Evolutionary conservation across 2,329 filamentous ascomycete species (phyloP).

Genomic region (Cadophora malorum): DNA sequence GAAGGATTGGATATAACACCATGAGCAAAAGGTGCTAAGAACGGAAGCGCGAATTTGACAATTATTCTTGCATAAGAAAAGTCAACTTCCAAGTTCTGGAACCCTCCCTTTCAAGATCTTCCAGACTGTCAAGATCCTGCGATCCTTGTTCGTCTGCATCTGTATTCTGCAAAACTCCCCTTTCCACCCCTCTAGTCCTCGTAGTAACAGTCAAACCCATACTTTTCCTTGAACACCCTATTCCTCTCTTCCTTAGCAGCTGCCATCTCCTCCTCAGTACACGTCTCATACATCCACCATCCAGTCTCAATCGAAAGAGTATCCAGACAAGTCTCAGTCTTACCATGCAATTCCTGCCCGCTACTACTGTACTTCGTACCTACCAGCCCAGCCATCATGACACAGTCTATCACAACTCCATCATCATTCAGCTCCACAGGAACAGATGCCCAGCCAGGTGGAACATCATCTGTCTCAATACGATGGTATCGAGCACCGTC

Average conservation of each 20-base stretch:
- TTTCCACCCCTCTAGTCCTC: not conserved
- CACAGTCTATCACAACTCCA: constrained; percentile 36
- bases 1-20: too few relatives aligned
- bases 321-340: constrained; percentile 24
- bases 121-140: too few relatives aligned
- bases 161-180: too few relatives aligned
- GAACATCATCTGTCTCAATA: constrained; percentile 41
- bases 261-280: constrained; percentile 4
- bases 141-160: too few relatives aligned
- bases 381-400: constrained; percentile 46
- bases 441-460: constrained; percentile 43
- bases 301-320: constrained; percentile 36
- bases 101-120: too few relatives aligned
- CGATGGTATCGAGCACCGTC: constrained; percentile 38
- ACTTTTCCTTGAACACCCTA: not conserved
- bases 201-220: not conserved
- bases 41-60: too few relatives aligned
- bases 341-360: not conserved
- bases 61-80: too few relatives aligned
- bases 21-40: too few relatives aligned
- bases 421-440: constrained; percentile 46
- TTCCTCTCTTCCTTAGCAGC: not conserved
- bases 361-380: constrained; percentile 35
- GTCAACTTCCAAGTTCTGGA: too few relatives aligned
- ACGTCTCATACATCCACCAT: constrained; percentile 43